Percentiles rank a stretch among this genome's conserved stretches.
Conservation (phyloP, 176 grass and related monocot species). For the Avena sativa region DNA sequence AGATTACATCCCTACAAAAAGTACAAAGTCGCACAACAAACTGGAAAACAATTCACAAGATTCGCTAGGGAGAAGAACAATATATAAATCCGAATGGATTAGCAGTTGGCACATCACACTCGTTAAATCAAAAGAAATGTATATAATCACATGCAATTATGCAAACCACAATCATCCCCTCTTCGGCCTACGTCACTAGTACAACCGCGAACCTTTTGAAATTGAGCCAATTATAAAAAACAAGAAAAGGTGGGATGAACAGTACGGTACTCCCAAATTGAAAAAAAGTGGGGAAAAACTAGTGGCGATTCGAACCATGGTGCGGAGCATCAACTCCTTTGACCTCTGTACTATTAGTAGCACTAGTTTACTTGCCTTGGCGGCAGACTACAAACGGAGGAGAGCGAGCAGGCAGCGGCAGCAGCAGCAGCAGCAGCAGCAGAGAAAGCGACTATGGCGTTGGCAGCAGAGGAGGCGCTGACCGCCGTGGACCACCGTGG, state of each 20-base stretch:
- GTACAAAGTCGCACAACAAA: too few relatives aligned
- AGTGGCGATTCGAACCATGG: not conserved
- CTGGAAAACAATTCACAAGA: too few relatives aligned
- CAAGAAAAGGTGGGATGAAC: not conserved
- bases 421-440: not conserved
- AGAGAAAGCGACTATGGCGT: not conserved
- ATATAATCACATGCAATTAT: not conserved
- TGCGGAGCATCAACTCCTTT: not conserved
- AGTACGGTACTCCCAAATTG: not conserved
- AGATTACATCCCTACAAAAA: too few relatives aligned
- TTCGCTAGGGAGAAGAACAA: too few relatives aligned
- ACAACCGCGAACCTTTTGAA: not conserved
- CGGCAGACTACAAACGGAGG: not conserved
- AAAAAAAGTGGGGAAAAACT: too few relatives aligned
- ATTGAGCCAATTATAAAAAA: not conserved
- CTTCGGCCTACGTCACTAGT: not conserved
- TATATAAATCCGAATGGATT: too few relatives aligned
- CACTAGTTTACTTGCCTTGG: not conserved
- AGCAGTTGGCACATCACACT: not conserved
- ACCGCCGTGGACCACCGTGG: not conserved
- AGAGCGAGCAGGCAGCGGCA: not conserved
- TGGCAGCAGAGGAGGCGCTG: not conserved
- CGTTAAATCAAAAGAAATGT: not conserved
- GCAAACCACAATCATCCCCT: not conserved
- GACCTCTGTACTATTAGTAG: not conserved